Percentiles rank a stretch among this genome's conserved stretches.
Evolutionary conservation across 768 basidiomycete species (phyloP).

Genomic region (Crassisporium funariophilum): DNA sequence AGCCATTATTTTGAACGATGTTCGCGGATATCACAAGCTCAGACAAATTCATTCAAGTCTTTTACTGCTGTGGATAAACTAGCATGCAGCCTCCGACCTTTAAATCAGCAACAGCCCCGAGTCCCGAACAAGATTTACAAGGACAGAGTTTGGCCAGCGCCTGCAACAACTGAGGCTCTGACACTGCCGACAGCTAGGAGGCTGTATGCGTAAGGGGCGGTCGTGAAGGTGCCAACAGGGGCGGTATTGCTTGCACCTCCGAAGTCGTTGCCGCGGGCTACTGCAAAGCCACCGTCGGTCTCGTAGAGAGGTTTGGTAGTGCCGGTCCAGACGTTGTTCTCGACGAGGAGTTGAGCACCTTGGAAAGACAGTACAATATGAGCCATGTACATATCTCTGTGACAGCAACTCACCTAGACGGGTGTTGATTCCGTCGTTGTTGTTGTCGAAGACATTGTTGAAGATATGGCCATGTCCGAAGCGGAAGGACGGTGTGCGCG

Average conservation of each 20-base stretch:
- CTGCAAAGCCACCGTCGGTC: constrained; percentile 44
- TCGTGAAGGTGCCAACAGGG: constrained; percentile 31
- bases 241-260: constrained; percentile 31
- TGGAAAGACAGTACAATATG: background rate
- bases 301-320: constrained; percentile 42
- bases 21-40: too few relatives aligned
- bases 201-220: constrained; percentile 29
- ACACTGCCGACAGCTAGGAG: constrained; percentile 23
- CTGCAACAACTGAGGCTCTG: constrained; percentile 22
- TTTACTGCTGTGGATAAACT: too few relatives aligned
- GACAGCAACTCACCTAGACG: too few relatives aligned
- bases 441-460: constrained; percentile 46
- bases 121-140: constrained; percentile 22
- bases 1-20: too few relatives aligned
- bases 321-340: constrained; percentile 49
- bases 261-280: constrained; percentile 37
- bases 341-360: constrained; percentile 49
- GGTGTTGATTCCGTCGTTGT: constrained; percentile 47
- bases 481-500: constrained; percentile 47
- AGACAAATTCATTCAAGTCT: too few relatives aligned
- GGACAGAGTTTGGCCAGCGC: constrained; percentile 30
- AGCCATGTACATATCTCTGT: too few relatives aligned
- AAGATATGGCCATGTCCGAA: constrained; percentile 49
- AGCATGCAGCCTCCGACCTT: too few relatives aligned
- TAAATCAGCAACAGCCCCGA: too few relatives aligned